Evolutionary conservation across 2,329 filamentous ascomycete species (phyloP), one percentile per base, ranked within the genome.

Genomic region (Epichloe amarillans): DNA sequence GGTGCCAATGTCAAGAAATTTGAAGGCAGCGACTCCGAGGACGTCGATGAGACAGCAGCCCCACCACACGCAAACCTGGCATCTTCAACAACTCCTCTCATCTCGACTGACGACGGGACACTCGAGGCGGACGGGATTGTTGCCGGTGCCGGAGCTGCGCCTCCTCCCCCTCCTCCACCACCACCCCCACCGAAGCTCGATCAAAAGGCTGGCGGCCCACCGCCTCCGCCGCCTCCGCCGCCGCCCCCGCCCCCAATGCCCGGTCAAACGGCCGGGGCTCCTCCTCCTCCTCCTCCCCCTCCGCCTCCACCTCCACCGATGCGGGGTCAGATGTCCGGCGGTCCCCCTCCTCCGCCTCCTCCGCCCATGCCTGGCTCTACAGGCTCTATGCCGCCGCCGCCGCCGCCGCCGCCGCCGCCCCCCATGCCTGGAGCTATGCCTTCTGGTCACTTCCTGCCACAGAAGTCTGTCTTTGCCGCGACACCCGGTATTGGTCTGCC

Each of bases 51-150:
- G 49, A 74, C 84, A 52, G 86, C 84, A 1, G 88, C 85, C 37
- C 80, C 85, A 44, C 86, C 83, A 19, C 83, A 88, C 63, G 84
- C 83, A 30, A 88, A 84, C 66, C 70, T 88, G 54, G 84, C 89
- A 56, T 81, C 82, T 11, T 74, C 83, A 50, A 76, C 80, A 50
- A 76, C 80, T n/a, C 83, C 83, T 6, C 76, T 80, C 57, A 86
- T 80, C 7, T 82, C 81, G 35, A 74, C 72, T 53, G 83, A 86
- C 53, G 68, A 68, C 39, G 5, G 23, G 74, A 82, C 74, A 21
- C 77, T 79, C 36, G 82, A 79, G 65, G 79, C 80, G 58, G 64
- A 77, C 62, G 59, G 95, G 56, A 60, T 67, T 23, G 62, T 59
- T 10, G 61, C 60, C 17, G 58, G 63, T 3, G 63, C 66, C 41